phyloP scores from a whole-genome alignment of 768 basidiomycete species.

The Cyclocybe aegerita region DNA sequence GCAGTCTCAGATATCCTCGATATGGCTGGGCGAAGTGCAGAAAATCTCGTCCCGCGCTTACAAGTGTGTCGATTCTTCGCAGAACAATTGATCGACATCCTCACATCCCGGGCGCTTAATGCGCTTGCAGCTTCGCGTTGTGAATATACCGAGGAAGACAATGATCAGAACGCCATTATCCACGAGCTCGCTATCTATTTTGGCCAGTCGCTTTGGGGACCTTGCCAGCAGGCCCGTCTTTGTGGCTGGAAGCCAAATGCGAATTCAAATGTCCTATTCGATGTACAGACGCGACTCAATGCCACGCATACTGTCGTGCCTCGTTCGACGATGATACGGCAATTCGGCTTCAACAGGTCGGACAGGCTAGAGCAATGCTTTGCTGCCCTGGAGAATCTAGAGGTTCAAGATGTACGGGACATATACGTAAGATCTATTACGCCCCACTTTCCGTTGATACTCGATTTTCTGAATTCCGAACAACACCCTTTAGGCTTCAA shows the following conservation, averaged over 20 bases:
- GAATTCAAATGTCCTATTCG: neutral
- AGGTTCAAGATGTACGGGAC: conserved; percentile 1
- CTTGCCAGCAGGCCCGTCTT: conserved; percentile 7
- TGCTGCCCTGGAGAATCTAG: conserved; percentile 5
- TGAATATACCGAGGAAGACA: neutral
- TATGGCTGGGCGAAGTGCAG: conserved; percentile 1
- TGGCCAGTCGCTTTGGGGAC: conserved; percentile 1
- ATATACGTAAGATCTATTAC: conserved; percentile 9
- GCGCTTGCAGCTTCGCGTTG: conserved; percentile 8
- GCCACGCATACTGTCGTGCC: conserved; percentile 1
- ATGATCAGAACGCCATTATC: neutral
- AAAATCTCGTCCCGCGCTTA: conserved; percentile 7
- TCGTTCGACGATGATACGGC: neutral
- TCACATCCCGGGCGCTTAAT: conserved; percentile 6
- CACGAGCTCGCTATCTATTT: conserved; percentile 10
- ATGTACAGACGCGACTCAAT: conserved; percentile 3
- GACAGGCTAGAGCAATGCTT: conserved; percentile 7
- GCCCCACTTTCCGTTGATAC: neutral
- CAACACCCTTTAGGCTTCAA: conserved; percentile 10
- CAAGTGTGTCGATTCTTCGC: conserved; percentile 12
- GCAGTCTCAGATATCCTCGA: conserved; percentile 7
- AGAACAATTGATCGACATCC: conserved; percentile 1
- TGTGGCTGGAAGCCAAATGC: conserved; percentile 6
- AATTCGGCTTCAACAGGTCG: conserved; percentile 5
- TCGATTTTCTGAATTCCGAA: neutral